These are phyloP conservation scores for Acaromyces ingoldii DNA, from an alignment of 1,284 basidiomycete genomes.

Conservation along the genomic window DNA sequence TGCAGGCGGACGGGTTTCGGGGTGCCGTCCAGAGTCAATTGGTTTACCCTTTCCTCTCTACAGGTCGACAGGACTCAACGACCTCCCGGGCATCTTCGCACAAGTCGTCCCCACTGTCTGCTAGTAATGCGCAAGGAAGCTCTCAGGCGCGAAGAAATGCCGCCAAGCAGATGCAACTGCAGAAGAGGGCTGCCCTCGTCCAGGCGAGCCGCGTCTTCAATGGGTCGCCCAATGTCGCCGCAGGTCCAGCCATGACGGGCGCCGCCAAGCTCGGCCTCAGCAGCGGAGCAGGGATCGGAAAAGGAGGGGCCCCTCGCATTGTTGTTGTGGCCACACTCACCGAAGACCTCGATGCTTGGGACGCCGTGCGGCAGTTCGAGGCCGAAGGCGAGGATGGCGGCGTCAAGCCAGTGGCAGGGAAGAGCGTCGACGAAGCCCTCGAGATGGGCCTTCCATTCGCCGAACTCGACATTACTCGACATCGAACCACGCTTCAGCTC, in stretches of 20 bases:
- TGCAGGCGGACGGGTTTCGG: neutral
- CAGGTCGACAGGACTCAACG: constrained; percentile 11
- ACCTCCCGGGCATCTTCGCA: constrained; percentile 21
- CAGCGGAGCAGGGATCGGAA: neutral
- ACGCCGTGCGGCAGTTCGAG: constrained; percentile 62
- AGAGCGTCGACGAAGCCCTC: constrained; percentile 31
- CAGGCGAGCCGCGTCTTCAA: constrained; percentile 5
- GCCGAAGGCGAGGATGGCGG: constrained; percentile 62
- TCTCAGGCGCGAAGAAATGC: constrained; percentile 39
- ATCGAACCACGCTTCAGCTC: constrained; percentile 83
- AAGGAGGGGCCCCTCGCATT: constrained; percentile 71
- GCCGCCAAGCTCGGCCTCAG: neutral
- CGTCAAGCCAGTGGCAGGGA: constrained; percentile 27
- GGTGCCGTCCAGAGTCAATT: constrained; percentile 8
- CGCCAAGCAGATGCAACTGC: constrained; percentile 39
- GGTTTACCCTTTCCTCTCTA: neutral
- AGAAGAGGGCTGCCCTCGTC: constrained; percentile 38
- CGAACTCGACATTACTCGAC: constrained; percentile 56
- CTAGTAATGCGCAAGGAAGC: constrained; percentile 33
- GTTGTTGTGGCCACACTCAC: constrained; percentile 73
- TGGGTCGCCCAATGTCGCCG: no score
- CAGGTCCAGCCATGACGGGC: neutral
- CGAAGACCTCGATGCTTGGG: constrained; percentile 61
- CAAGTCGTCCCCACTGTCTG: constrained; percentile 29
- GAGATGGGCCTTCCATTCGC: constrained; percentile 17